A percentile compares a stretch with the other conserved stretches of the same genome.
Conservation (phyloP, 2,329 filamentous ascomycete species). For the Hypomyces rosellus region DNA sequence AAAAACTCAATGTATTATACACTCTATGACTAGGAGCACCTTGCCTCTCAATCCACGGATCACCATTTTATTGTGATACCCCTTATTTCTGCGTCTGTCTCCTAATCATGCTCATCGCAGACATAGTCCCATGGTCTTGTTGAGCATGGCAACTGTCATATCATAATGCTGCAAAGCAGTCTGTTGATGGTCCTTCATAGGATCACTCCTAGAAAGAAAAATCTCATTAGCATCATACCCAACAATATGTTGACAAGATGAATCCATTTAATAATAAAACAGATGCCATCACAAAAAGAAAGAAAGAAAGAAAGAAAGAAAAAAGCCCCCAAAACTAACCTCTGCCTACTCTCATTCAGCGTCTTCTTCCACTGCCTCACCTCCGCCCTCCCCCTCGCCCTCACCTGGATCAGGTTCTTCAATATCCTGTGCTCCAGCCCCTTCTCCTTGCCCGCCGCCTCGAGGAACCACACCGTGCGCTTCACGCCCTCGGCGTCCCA, state of each 20-base stretch:
- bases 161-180: conserved; percentile 56
- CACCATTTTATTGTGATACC: too few relatives aligned
- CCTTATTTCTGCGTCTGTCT: too few relatives aligned
- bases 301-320: neutral
- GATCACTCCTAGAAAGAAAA: conserved; percentile 11
- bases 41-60: too few relatives aligned
- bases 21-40: too few relatives aligned
- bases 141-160: conserved; percentile 65
- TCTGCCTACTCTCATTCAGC: conserved; percentile 16
- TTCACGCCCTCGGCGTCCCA: conserved; percentile 49
- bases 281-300: neutral
- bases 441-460: conserved; percentile 53
- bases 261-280: neutral
- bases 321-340: conserved; percentile 18
- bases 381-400: conserved; percentile 13
- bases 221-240: neutral
- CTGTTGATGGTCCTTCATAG: conserved; percentile 15
- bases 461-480: conserved; percentile 65
- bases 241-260: too few relatives aligned
- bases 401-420: conserved; percentile 54
- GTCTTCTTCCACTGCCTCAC: conserved; percentile 16
- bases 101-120: conserved; percentile 36
- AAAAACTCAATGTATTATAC: too few relatives aligned
- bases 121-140: conserved; percentile 64
- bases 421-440: conserved; percentile 68